A percentile compares a stretch with the other conserved stretches of the same genome.
phyloP scores from a whole-genome alignment of 1,284 basidiomycete species.

The Coniophora puteana region DNA sequence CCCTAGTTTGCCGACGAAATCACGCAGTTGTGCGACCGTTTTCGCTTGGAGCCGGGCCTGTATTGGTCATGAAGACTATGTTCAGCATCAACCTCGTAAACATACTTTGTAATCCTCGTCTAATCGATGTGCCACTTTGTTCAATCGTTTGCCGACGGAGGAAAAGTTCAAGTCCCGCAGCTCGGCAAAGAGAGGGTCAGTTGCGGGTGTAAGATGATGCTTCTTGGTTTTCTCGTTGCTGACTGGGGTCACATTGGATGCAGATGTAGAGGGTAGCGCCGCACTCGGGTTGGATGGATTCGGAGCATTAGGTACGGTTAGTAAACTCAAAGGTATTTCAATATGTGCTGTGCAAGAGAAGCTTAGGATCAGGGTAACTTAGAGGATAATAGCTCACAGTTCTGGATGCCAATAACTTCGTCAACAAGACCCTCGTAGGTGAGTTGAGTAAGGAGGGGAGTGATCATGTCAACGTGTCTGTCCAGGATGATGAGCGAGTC shows the following conservation, averaged over 20 bases:
- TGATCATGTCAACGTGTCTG: slow-evolving; percentile 92
- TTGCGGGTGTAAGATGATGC: slow-evolving; percentile 71
- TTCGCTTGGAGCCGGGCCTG: slow-evolving; percentile 78
- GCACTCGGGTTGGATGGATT: slow-evolving; percentile 33
- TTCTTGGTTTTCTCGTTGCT: slow-evolving; percentile 84
- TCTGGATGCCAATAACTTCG: slow-evolving; percentile 87
- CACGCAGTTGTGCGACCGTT: slow-evolving; percentile 88
- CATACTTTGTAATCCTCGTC: slow-evolving; percentile 89
- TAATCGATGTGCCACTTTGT: slow-evolving; percentile 77
- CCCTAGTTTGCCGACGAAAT: slow-evolving; percentile 94
- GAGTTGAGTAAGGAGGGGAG: slow-evolving; percentile 92
- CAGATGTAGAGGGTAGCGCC: slow-evolving; percentile 40
- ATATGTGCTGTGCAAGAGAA: slow-evolving; percentile 67
- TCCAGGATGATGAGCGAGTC: slow-evolving; percentile 92
- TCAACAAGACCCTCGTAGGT: slow-evolving; percentile 98
- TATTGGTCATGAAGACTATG: slow-evolving; percentile 18
- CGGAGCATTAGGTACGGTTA: slow-evolving; percentile 49
- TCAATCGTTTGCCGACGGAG: slow-evolving; percentile 83
- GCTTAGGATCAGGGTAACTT: slow-evolving; percentile 6
- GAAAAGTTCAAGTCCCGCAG: slow-evolving; percentile 94
- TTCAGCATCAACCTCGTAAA: slow-evolving; percentile 5
- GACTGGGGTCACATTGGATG: slow-evolving; percentile 43
- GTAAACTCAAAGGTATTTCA: slow-evolving; percentile 80
- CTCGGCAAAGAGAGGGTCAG: slow-evolving; percentile 83
- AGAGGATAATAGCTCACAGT: slow-evolving; percentile 52